Evolutionary conservation across 805 yeast species (phyloP).

Genomic region (Saccharomycopsis fibuligera): DNA sequence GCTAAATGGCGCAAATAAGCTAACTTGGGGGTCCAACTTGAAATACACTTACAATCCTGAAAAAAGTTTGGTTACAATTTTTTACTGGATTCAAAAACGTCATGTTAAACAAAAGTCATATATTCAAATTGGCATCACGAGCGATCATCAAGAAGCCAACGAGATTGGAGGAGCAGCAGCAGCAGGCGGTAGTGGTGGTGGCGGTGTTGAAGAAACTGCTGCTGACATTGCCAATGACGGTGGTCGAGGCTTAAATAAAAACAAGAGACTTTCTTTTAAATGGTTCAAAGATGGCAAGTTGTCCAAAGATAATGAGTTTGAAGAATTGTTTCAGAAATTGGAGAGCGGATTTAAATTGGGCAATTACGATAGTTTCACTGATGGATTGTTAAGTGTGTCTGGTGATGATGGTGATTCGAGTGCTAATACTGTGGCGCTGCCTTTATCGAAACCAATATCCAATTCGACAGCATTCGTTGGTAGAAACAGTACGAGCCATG

Average conservation of each 20-base stretch:
- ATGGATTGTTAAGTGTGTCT: not conserved
- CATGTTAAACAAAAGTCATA: constrained; percentile 9
- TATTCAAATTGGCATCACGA: constrained; percentile 8
- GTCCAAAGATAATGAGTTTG: constrained; percentile 8
- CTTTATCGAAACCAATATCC: too few species aligned
- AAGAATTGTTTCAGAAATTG: constrained; percentile 6
- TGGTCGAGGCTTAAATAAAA: not conserved
- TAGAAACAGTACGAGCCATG: too few species aligned
- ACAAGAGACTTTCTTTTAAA: constrained; percentile 10
- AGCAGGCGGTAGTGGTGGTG: too few species aligned
- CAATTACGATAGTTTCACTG: not conserved
- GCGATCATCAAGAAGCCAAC: not conserved
- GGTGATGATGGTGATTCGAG: not conserved
- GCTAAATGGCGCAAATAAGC: constrained; percentile 14
- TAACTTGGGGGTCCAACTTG: constrained; percentile 21
- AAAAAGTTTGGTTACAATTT: constrained; percentile 10
- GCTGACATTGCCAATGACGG: too few species aligned
- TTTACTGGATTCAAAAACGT: constrained; percentile 20
- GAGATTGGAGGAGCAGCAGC: too few species aligned
- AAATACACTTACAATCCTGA: constrained; percentile 10
- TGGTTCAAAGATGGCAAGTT: constrained; percentile 20
- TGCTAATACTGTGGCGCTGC: too few species aligned
- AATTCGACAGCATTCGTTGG: too few species aligned
- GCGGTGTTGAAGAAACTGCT: too few species aligned
- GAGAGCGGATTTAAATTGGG: constrained; percentile 2